phyloP scores from a whole-genome alignment of 345 rosid genomes.

The Leavenworthia alabamica region DNA sequence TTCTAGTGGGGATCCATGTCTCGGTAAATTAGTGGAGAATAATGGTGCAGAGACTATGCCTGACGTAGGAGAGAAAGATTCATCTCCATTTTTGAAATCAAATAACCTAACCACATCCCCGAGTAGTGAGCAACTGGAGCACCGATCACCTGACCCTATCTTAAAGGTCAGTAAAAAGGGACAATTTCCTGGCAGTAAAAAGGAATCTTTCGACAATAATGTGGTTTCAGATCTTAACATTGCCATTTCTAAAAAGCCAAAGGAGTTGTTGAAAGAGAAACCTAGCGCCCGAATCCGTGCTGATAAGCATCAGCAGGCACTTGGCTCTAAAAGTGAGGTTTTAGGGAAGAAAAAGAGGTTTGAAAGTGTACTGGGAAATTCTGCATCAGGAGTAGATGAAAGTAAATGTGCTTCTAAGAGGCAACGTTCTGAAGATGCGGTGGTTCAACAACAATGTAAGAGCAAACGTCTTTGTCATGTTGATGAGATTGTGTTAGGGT shows the following conservation, averaged over 20 bases:
- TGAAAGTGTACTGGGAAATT: conserved; percentile 39
- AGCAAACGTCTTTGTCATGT: conserved; percentile 28
- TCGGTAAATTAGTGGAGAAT: conserved; percentile 31
- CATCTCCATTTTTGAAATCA: conserved; percentile 33
- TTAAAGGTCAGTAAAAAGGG: conserved; percentile 29
- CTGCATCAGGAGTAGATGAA: conserved; percentile 35
- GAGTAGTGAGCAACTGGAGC: conserved; percentile 32
- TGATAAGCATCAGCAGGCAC: conserved; percentile 22
- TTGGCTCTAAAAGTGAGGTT: conserved; percentile 25
- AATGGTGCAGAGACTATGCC: conserved; percentile 47
- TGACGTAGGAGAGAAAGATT: conserved; percentile 33
- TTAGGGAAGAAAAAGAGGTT: conserved; percentile 35
- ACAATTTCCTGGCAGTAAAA: conserved; percentile 28
- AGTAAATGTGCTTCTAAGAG: conserved; percentile 43
- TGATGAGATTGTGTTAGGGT: conserved; percentile 32
- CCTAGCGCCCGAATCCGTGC: conserved; percentile 29
- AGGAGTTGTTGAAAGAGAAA: conserved; percentile 32
- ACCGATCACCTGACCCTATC: conserved; percentile 21
- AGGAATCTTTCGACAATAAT: conserved; percentile 26
- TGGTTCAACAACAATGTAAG: conserved; percentile 28
- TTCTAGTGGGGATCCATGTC: conserved; percentile 37
- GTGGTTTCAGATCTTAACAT: conserved; percentile 29
- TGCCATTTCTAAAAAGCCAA: conserved; percentile 32
- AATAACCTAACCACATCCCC: conserved; percentile 36
- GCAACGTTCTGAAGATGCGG: conserved; percentile 37